These are phyloP conservation scores for Trichomonascaceae sp. DNA, from an alignment of 1,139 yeast species.

Conservation along the genomic window DNA sequence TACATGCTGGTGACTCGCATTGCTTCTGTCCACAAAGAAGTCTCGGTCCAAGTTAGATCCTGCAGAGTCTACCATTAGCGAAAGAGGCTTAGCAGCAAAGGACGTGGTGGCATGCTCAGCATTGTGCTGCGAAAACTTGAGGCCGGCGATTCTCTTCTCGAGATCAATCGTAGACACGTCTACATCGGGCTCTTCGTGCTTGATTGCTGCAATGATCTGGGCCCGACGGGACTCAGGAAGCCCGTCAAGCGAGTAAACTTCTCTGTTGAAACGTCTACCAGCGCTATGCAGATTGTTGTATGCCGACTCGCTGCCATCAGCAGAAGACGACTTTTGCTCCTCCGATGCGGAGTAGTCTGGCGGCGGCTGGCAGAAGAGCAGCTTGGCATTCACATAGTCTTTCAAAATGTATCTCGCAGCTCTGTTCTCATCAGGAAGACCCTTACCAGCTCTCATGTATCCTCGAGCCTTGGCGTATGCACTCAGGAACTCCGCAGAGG, in stretches of 20 bases:
- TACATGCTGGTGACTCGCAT: constrained; percentile 47
- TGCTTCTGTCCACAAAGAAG: constrained; percentile 56
- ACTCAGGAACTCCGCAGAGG: constrained; percentile 76
- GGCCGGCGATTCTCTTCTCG: constrained; percentile 51
- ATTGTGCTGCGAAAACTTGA: constrained; percentile 72
- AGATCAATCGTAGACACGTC: constrained; percentile 44
- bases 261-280: constrained; percentile 48
- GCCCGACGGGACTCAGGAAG: constrained; percentile 57
- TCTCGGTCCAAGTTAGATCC: constrained; percentile 49
- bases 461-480: constrained; percentile 97
- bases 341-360: constrained; percentile 33
- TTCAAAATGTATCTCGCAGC: constrained; percentile 87
- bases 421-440: constrained; percentile 92
- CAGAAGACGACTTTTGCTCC: constrained; percentile 20
- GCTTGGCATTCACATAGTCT: constrained; percentile 88
- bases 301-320: too few relatives aligned
- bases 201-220: constrained; percentile 36
- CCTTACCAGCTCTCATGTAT: constrained; percentile 83
- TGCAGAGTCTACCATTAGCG: constrained; percentile 37
- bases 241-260: constrained; percentile 46
- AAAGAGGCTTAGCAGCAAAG: constrained; percentile 25
- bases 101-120: constrained; percentile 23
- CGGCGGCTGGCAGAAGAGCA: constrained; percentile 79
- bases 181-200: constrained; percentile 19
- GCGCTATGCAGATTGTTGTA: constrained; percentile 2